Conservation (phyloP, 768 basidiomycete genomes). For the Xerocomellus chrysenteron region DNA sequence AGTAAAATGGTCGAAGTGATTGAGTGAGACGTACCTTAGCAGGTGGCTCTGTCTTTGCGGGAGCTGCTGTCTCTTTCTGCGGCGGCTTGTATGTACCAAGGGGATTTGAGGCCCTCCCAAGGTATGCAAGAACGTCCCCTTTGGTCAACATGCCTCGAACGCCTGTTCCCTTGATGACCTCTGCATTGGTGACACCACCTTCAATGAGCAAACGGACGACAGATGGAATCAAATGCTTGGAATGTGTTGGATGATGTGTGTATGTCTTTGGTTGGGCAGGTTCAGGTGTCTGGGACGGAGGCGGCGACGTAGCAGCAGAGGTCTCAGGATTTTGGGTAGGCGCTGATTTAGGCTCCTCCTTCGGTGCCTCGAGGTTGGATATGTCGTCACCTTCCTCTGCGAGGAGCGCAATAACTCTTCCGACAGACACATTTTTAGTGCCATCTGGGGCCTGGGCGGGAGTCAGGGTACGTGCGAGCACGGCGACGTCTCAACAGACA, state of each 20-base stretch:
- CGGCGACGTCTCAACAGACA: slow-evolving; percentile 23
- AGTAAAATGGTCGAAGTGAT: neutral
- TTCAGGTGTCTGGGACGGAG: slow-evolving; percentile 20
- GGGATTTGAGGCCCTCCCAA: slow-evolving; percentile 81
- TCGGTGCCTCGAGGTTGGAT: slow-evolving; percentile 71
- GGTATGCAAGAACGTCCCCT: slow-evolving; percentile 85
- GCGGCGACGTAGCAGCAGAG: slow-evolving; percentile 19
- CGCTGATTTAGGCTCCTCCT: slow-evolving; percentile 31
- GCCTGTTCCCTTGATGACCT: slow-evolving; percentile 83
- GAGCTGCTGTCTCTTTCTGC: slow-evolving; percentile 25
- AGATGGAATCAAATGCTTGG: slow-evolving; percentile 84
- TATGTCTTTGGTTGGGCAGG: slow-evolving; percentile 35
- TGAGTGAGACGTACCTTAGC: slow-evolving; percentile 34
- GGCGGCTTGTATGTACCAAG: slow-evolving; percentile 68
- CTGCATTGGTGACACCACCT: slow-evolving; percentile 50
- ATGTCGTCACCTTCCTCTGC: slow-evolving; percentile 97
- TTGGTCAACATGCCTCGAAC: slow-evolving; percentile 93
- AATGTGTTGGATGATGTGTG: slow-evolving; percentile 42
- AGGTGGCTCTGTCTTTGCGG: slow-evolving; percentile 36
- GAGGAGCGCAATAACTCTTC: slow-evolving; percentile 85
- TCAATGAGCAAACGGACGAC: slow-evolving; percentile 78
- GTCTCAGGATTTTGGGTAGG: slow-evolving; percentile 19
- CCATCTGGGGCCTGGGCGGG: slow-evolving; percentile 64
- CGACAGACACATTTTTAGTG: slow-evolving; percentile 81
- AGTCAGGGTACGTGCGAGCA: neutral